Percentiles rank a stretch among this genome's conserved stretches.
Conservation (phyloP, 768 basidiomycete species). For the Jaapia argillacea region DNA sequence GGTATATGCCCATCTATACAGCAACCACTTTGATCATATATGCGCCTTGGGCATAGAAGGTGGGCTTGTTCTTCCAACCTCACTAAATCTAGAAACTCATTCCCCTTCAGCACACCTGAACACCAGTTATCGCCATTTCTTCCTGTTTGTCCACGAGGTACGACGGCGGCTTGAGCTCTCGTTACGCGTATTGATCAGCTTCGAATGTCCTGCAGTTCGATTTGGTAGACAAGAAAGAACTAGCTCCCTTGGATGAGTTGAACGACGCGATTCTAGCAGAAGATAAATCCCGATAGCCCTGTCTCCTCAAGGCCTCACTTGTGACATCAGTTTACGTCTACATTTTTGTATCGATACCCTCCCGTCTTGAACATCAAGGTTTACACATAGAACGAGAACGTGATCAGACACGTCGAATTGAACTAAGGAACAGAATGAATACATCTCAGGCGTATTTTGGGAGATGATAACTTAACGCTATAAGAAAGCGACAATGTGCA, state of each 20-base stretch:
- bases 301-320: slow-evolving; percentile 2
- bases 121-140: slow-evolving; percentile 97
- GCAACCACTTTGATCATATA: slow-evolving; percentile 98
- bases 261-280: slow-evolving; percentile 81
- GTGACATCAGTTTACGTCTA: too few relatives aligned
- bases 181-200: slow-evolving; percentile 3
- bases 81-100: too few relatives aligned
- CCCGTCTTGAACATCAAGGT: too few relatives aligned
- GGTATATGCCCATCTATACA: slow-evolving; percentile 97
- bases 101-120: slow-evolving; percentile 83
- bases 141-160: slow-evolving; percentile 94
- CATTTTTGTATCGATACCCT: too few relatives aligned
- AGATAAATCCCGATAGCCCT: slow-evolving; percentile 27
- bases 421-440: too few relatives aligned
- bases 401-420: too few relatives aligned
- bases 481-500: too few relatives aligned
- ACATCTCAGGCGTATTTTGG: too few relatives aligned
- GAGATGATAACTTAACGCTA: too few relatives aligned
- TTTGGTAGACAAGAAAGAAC: slow-evolving; percentile 92
- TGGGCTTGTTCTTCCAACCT: slow-evolving; percentile 20
- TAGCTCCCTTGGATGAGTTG: slow-evolving; percentile 89
- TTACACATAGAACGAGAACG: too few relatives aligned
- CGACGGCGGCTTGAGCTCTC: slow-evolving; percentile 9
- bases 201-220: slow-evolving; percentile 50
- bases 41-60: slow-evolving; percentile 98